These are phyloP conservation scores for Moesziomyces sp. DNA, from an alignment of 1,284 basidiomycete genomes.

Conservation along the genomic window DNA sequence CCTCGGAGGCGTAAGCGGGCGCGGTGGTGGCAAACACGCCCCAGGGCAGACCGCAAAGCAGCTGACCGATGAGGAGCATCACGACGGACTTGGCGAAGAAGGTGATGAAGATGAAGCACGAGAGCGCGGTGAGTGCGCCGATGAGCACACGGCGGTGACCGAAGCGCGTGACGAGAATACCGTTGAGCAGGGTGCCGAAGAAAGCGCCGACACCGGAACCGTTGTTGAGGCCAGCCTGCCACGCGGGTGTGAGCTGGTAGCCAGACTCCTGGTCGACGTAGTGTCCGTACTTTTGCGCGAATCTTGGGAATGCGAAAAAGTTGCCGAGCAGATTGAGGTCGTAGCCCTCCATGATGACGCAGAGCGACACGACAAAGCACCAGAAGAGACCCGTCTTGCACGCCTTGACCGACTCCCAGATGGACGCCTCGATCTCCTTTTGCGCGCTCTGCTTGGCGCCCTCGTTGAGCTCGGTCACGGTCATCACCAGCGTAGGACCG, in stretches of 20 bases:
- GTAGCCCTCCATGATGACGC: too few relatives aligned
- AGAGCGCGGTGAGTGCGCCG: not conserved
- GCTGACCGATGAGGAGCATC: slow-evolving; percentile 66
- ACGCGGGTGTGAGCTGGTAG: slow-evolving; percentile 26
- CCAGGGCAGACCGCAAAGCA: slow-evolving; percentile 69
- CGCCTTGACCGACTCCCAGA: too few relatives aligned
- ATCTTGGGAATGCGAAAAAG: too few relatives aligned
- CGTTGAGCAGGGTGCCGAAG: slow-evolving; percentile 27
- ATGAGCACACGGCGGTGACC: slow-evolving; percentile 5
- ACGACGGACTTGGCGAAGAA: slow-evolving; percentile 68
- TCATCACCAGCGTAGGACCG: too few relatives aligned
- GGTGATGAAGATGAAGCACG: slow-evolving; percentile 56
- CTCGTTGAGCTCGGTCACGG: too few relatives aligned
- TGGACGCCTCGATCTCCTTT: too few relatives aligned
- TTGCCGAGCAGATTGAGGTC: too few relatives aligned
- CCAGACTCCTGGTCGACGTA: too few relatives aligned
- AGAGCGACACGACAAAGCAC: too few relatives aligned
- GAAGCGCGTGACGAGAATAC: slow-evolving; percentile 9
- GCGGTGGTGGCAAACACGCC: slow-evolving; percentile 69
- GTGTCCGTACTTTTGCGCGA: too few relatives aligned
- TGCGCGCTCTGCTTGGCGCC: too few relatives aligned
- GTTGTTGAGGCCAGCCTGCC: slow-evolving; percentile 68
- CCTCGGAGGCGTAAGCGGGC: slow-evolving; percentile 70
- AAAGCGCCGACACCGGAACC: slow-evolving; percentile 17
- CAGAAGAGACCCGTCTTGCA: too few relatives aligned